phyloP scores from a whole-genome alignment of 805 yeast species.

The Geotrichum ghanense region DNA sequence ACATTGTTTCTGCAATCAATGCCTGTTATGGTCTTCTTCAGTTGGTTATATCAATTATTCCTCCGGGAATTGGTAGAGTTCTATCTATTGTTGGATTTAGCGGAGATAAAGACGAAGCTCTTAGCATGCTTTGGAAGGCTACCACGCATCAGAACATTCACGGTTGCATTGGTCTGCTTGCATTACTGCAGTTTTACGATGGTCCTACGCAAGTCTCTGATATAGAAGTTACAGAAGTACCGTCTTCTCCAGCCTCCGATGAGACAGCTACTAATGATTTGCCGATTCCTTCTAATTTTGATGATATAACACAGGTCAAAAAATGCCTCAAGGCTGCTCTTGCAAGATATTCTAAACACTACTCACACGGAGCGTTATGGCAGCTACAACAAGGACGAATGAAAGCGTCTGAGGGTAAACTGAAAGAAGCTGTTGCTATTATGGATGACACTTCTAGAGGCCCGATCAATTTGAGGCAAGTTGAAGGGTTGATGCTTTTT shows the following conservation, averaged over 20 bases:
- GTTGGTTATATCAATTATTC: constrained; percentile 79
- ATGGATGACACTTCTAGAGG: constrained; percentile 50
- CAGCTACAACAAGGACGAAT: constrained; percentile 77
- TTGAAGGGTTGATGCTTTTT: constrained; percentile 73
- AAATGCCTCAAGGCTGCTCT: constrained; percentile 42
- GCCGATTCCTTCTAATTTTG: constrained; percentile 4
- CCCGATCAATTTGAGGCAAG: constrained; percentile 74
- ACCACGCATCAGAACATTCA: constrained; percentile 77
- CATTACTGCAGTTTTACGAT: constrained; percentile 77
- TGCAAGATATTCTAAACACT: constrained; percentile 53
- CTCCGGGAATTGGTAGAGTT: constrained; percentile 88
- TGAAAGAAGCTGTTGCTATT: constrained; percentile 52
- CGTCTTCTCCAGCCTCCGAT: constrained; percentile 13
- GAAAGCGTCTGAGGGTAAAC: constrained; percentile 59
- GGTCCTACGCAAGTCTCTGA: constrained; percentile 96
- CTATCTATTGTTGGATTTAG: constrained; percentile 83
- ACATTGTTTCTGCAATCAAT: constrained; percentile 81
- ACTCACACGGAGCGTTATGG: constrained; percentile 88
- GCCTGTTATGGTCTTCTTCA: constrained; percentile 88
- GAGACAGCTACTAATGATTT: constrained; percentile 1
- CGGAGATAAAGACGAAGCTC: constrained; percentile 78
- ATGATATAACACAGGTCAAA: constrained; percentile 20
- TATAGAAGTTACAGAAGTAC: constrained; percentile 35
- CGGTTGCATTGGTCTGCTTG: constrained; percentile 83
- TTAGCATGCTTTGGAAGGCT: constrained; percentile 80